These are phyloP conservation scores for Tulasnella calospora DNA, from an alignment of 768 basidiomycete genomes.

Conservation along the genomic window DNA sequence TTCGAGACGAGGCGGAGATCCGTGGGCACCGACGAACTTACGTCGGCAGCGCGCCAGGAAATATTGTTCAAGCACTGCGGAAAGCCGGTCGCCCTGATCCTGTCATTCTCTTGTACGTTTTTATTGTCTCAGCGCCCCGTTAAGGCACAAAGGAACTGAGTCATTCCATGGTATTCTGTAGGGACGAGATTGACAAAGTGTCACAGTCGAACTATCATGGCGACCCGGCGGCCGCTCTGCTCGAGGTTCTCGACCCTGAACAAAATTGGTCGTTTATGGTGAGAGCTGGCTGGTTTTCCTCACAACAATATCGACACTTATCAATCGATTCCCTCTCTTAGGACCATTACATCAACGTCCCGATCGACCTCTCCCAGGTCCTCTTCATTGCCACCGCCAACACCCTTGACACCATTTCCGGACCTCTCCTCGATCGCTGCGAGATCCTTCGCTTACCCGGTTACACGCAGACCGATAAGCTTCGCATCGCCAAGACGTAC, in stretches of 20 bases:
- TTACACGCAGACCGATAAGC: slow-evolving; percentile 87
- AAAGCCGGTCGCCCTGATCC: slow-evolving; percentile 77
- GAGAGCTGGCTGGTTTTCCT: neutral
- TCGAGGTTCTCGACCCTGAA: slow-evolving; percentile 92
- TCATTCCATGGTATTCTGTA: slow-evolving; percentile 19
- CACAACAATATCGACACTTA: neutral
- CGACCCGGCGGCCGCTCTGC: slow-evolving; percentile 81
- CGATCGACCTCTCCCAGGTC: slow-evolving; percentile 80
- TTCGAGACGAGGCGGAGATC: slow-evolving; percentile 86
- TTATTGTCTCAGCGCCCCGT: slow-evolving; percentile 8
- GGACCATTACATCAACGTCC: slow-evolving; percentile 90
- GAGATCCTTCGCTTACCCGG: slow-evolving; percentile 79
- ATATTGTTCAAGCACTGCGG: slow-evolving; percentile 80
- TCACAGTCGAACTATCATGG: slow-evolving; percentile 79
- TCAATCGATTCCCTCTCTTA: slow-evolving; percentile 34
- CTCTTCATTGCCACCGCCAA: slow-evolving; percentile 94
- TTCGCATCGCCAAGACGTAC: slow-evolving; percentile 81
- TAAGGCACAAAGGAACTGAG: neutral
- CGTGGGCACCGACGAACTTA: slow-evolving; percentile 79
- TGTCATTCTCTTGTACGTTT: slow-evolving; percentile 59
- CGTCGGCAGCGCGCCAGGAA: slow-evolving; percentile 75
- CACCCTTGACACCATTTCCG: slow-evolving; percentile 79
- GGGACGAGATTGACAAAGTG: slow-evolving; percentile 84
- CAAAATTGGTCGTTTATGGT: slow-evolving; percentile 59
- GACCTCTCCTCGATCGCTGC: slow-evolving; percentile 83